A percentile compares a stretch with the other conserved stretches of the same genome.
Conservation (phyloP, 1,284 basidiomycete genomes). For the Rhodotorula mucilaginosa region DNA sequence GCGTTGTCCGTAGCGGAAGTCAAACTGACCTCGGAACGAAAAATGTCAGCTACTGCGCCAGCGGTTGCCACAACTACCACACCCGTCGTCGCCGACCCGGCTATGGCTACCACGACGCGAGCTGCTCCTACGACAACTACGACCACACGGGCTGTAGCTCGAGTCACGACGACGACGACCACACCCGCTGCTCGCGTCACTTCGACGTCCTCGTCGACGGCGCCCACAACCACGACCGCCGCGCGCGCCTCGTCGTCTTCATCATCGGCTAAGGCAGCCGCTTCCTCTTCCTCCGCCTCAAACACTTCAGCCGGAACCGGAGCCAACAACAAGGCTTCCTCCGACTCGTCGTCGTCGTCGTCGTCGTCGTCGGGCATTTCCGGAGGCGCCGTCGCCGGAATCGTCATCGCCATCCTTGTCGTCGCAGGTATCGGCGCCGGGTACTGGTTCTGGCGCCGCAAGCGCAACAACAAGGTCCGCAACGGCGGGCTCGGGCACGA, state of each 20-base stretch:
- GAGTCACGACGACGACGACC: background rate
- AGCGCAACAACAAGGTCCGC: constrained; percentile 10
- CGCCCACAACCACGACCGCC: background rate
- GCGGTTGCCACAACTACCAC: background rate
- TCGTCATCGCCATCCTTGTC: constrained; percentile 33
- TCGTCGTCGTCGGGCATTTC: background rate
- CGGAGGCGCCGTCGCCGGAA: constrained; percentile 34
- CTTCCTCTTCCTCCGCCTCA: background rate
- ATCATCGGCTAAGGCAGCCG: background rate
- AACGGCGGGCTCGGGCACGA: constrained; percentile 8
- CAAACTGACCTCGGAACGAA: no score
- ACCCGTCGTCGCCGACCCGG: background rate
- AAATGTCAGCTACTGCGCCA: no score
- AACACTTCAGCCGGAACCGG: background rate
- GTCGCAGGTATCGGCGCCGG: constrained; percentile 22
- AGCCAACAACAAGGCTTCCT: background rate
- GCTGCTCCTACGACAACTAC: background rate
- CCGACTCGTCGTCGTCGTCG: background rate
- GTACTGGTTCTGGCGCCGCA: constrained; percentile 19
- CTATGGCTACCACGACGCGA: background rate
- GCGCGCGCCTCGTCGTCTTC: background rate
- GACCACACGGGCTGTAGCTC: background rate
- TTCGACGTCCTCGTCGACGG: background rate
- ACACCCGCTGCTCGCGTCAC: background rate
- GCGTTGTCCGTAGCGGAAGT: no score